phyloP scores from a whole-genome alignment of 2,329 filamentous ascomycete species.

The Grosmannia penicillata region DNA sequence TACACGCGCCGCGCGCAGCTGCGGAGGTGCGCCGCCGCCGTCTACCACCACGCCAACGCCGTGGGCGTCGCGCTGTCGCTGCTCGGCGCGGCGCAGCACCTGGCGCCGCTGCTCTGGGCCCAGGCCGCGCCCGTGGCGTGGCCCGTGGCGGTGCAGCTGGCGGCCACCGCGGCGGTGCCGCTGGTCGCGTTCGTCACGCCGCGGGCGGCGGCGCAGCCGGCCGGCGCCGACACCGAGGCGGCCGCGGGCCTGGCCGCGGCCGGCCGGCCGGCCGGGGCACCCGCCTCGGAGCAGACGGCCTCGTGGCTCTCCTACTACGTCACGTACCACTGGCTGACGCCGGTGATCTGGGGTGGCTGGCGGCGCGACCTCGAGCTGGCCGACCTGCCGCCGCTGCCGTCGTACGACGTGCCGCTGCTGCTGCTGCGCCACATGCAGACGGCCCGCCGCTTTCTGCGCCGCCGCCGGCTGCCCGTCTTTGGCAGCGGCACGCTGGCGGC shows the following conservation, averaged over 20 bases:
- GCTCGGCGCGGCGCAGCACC: neutral
- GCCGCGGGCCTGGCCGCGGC: neutral
- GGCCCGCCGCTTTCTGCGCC: too few relatives aligned
- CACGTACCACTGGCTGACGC: conserved; percentile 19
- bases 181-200: neutral
- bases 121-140: neutral
- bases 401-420: conserved; percentile 15
- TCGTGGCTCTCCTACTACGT: conserved; percentile 18
- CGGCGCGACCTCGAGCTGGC: conserved; percentile 16
- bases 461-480: too few relatives aligned
- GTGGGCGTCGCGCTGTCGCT: neutral
- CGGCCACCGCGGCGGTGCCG: neutral
- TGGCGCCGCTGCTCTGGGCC: neutral
- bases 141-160: neutral
- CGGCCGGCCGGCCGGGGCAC: neutral
- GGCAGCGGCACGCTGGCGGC: conserved; percentile 16
- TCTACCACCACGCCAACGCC: neutral
- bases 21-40: too few relatives aligned
- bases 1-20: too few relatives aligned
- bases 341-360: conserved; percentile 16
- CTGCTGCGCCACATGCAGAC: conserved; percentile 14
- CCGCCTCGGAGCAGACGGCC: conserved; percentile 15
- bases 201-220: neutral
- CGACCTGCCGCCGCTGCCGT: conserved; percentile 17
- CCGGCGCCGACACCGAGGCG: neutral